These are phyloP conservation scores for Furcasterigmium sp. DNA, from an alignment of 2,329 filamentous ascomycete genomes.

Conservation along the genomic window DNA sequence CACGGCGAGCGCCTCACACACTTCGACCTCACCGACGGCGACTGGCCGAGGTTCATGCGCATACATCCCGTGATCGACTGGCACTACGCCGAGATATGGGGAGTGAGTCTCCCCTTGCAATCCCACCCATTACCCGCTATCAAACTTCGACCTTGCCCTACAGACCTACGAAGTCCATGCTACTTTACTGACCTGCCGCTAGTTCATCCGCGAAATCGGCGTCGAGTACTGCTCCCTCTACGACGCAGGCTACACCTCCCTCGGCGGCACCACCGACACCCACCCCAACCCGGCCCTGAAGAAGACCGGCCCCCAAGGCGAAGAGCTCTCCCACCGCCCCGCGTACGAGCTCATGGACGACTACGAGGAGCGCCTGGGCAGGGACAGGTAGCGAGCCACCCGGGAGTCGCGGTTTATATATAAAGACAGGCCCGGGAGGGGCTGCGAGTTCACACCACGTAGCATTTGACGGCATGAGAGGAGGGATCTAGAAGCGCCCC, in stretches of 20 bases:
- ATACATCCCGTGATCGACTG: conserved; percentile 96
- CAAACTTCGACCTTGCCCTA: too few species aligned
- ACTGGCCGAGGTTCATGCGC: conserved; percentile 90
- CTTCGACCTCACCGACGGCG: conserved; percentile 83
- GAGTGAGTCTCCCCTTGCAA: conserved; percentile 51
- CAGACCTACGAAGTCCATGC: too few species aligned
- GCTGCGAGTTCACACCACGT: too few species aligned
- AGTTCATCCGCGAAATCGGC: conserved; percentile 75
- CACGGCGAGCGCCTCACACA: conserved; percentile 73
- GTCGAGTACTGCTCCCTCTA: conserved; percentile 86
- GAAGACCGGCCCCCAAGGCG: conserved; percentile 21
- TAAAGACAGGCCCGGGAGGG: too few species aligned
- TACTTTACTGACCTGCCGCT: conserved; percentile 1
- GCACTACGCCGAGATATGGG: conserved; percentile 95
- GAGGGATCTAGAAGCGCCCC: too few species aligned
- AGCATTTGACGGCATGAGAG: too few species aligned
- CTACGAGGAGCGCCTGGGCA: conserved; percentile 71
- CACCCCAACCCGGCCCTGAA: conserved; percentile 77
- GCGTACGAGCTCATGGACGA: conserved; percentile 74
- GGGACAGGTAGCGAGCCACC: conserved; percentile 50
- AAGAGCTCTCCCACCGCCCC: conserved; percentile 51
- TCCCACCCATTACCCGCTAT: not conserved
- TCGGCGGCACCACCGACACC: conserved; percentile 89
- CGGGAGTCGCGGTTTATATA: too few species aligned
- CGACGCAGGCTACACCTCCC: conserved; percentile 80